Percentiles rank a stretch among this genome's conserved stretches.
phyloP scores from a whole-genome alignment of 108 stramenopile species.

The Stephanodiscus triporus region DNA sequence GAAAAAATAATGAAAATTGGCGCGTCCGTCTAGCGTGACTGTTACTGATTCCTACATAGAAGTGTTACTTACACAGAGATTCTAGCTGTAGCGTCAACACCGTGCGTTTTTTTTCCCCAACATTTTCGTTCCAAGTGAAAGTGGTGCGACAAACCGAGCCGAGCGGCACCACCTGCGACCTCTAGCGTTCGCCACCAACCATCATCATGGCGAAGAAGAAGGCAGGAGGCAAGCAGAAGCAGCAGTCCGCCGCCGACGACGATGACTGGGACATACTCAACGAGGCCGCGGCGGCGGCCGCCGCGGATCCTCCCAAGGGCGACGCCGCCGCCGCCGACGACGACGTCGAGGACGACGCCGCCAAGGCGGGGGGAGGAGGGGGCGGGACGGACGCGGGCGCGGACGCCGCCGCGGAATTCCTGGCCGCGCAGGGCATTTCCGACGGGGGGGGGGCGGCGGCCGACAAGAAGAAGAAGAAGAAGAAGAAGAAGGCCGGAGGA shows the following conservation, averaged over 20 bases:
- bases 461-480: conserved; percentile 75
- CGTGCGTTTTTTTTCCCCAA: no score
- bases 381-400: conserved; percentile 45
- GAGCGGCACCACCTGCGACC: no score
- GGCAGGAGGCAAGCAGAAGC: conserved; percentile 26
- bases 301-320: background rate
- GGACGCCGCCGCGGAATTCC: conserved; percentile 69
- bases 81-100: no score
- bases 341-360: conserved; percentile 2
- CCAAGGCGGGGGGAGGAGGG: conserved; percentile 17
- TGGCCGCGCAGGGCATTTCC: conserved; percentile 73
- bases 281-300: conserved; percentile 30
- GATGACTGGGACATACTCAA: conserved; percentile 53
- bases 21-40: no score
- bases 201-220: conserved; percentile 51
- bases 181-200: no score
- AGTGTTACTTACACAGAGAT: no score
- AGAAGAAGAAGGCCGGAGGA: conserved; percentile 79
- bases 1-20: no score
- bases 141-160: background rate
- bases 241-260: conserved; percentile 33
- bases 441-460: conserved; percentile 53
- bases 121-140: background rate
- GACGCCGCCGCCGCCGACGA: conserved; percentile 13
- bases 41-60: no score